These are phyloP conservation scores for Didymella segeticola DNA, from an alignment of 2,329 filamentous ascomycete genomes.

Conservation along the genomic window DNA sequence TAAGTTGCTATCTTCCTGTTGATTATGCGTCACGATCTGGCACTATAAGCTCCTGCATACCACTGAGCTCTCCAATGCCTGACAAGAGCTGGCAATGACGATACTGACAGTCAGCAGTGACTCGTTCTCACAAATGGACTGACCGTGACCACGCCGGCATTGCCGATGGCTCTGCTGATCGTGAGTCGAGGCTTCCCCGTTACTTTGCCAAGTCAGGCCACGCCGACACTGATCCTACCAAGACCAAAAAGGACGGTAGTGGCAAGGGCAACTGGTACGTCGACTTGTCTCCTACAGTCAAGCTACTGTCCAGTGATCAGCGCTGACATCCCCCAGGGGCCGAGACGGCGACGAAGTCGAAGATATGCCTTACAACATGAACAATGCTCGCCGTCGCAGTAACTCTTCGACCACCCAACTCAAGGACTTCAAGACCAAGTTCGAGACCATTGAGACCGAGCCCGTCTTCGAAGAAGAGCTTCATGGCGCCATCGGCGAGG, in stretches of 20 bases:
- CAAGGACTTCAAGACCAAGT: constrained; percentile 92
- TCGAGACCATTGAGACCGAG: constrained; percentile 86
- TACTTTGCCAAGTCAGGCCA: constrained; percentile 92
- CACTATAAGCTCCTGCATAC: constrained; percentile 12
- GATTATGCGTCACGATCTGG: background rate
- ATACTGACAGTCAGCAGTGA: constrained; percentile 68
- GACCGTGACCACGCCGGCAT: constrained; percentile 87
- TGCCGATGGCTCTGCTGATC: constrained; percentile 73
- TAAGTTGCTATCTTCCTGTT: constrained; percentile 29
- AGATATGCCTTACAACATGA: constrained; percentile 82
- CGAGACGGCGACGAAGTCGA: constrained; percentile 81
- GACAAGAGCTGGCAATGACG: background rate
- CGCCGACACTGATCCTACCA: constrained; percentile 82
- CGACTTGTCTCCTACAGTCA: background rate
- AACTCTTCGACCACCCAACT: constrained; percentile 81
- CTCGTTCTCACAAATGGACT: constrained; percentile 94
- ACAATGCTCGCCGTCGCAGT: constrained; percentile 87
- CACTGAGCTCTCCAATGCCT: constrained; percentile 2
- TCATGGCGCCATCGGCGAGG: constrained; percentile 70
- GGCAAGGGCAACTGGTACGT: constrained; percentile 94
- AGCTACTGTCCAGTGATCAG: background rate
- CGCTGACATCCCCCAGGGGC: constrained; percentile 68
- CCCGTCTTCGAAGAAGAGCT: constrained; percentile 89
- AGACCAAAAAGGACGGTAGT: constrained; percentile 94
- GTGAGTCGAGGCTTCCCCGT: constrained; percentile 79